Evolutionary conservation across 2,329 filamentous ascomycete species (phyloP).

Genomic region (Neofusicoccum umdonicola): DNA sequence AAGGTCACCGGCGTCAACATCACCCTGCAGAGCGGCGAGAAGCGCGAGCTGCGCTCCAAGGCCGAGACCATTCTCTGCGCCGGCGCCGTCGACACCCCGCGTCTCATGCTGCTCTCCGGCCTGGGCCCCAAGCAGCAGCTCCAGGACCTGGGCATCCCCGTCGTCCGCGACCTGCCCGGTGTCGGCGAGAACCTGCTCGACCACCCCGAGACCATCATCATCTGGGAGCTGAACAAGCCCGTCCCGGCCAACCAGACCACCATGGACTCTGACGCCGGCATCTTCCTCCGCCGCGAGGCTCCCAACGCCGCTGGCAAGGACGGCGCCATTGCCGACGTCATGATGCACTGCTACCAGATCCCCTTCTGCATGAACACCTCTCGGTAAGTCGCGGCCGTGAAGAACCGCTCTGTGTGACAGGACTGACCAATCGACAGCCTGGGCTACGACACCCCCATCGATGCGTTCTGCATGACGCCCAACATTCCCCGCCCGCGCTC

Average conservation of each 20-base stretch:
- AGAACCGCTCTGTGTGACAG: neutral
- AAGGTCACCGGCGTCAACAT: slow-evolving; percentile 73
- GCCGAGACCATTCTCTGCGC: slow-evolving; percentile 77
- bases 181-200: slow-evolving; percentile 64
- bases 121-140: slow-evolving; percentile 51
- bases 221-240: slow-evolving; percentile 77
- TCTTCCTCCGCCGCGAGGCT: slow-evolving; percentile 78
- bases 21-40: slow-evolving; percentile 60
- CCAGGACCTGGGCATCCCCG: slow-evolving; percentile 47
- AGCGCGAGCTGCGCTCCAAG: slow-evolving; percentile 58
- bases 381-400: slow-evolving; percentile 43
- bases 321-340: slow-evolving; percentile 76
- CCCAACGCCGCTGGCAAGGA: slow-evolving; percentile 68
- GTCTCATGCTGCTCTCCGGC: slow-evolving; percentile 56
- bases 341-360: slow-evolving; percentile 98
- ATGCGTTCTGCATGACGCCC: slow-evolving; percentile 90
- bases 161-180: slow-evolving; percentile 60
- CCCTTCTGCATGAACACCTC: slow-evolving; percentile 85
- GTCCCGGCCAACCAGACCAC: slow-evolving; percentile 78
- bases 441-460: slow-evolving; percentile 68
- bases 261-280: slow-evolving; percentile 86
- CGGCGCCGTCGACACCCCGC: slow-evolving; percentile 78
- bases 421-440: slow-evolving; percentile 44
- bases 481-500: slow-evolving; percentile 84
- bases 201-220: slow-evolving; percentile 65